Base-by-base conservation (phyloP, 352 stramenopile species). In the Phytophthora sp. region DNA sequence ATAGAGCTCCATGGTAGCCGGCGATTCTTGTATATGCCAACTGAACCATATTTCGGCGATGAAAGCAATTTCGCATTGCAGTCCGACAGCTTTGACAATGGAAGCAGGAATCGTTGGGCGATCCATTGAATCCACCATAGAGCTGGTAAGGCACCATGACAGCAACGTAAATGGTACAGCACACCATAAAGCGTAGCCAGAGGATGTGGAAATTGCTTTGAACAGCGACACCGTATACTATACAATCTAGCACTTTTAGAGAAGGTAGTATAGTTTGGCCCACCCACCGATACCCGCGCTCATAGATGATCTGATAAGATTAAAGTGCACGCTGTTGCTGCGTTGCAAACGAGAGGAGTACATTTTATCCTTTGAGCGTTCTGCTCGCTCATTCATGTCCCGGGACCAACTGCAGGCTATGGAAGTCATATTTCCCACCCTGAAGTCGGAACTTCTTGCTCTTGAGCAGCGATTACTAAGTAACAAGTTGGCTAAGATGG, bases 121-220 rank as follows among this genome's bases (percentile, higher is more conserved):
- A 10, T 64, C 52, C 0, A 82, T 38, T 11, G 52, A 30, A 46
- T 86, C 77, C 24, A 86, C 62, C 0, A 57, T 34, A n/a, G 13
- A 86, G 69, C 30, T 75, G 72, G 38, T 87, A 87, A 1, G 77
- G 77, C 20, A 77, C 67, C 18, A 87, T 56, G 4, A 74, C 46
- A 1, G 70, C 63, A 4, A 75, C 77, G 46, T 72, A 85, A 12
- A 87, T 23, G 3, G 72, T 76, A 20, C 50, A 69, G n/a, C 53
- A 27, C 2, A 66, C 42, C 15, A 72, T 73, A 2, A 80, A 23
- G 4, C 59, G 52, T 2, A 87, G 52, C 78, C 78, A 87, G 13
- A 37, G 39, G 2, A 79, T 42, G 18, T 87, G 78, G 18, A 81
- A 61, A 12, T 27, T 5, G 34, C 73, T 84, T 35, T 87, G 78